A percentile compares a stretch with the other conserved stretches of the same genome.
Conservation (phyloP, 2,329 filamentous ascomycete genomes). For the Cryphonectria parasitica region DNA sequence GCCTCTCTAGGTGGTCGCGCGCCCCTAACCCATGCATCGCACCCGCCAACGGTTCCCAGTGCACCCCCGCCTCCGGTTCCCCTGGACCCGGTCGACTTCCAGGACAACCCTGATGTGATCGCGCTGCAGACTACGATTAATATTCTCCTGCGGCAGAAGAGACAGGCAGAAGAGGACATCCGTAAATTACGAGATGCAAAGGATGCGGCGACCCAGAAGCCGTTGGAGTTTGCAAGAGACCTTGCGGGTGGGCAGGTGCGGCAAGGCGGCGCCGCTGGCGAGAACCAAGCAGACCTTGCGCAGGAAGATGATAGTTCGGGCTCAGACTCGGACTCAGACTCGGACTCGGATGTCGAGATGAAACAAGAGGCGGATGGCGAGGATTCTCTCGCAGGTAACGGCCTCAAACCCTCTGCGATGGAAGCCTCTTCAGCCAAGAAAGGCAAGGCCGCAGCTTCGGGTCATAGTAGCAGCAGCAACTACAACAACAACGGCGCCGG, state of each 20-base stretch:
- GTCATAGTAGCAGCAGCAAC: neutral
- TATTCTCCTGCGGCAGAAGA: conserved; percentile 83
- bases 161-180: conserved; percentile 77
- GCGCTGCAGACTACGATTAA: conserved; percentile 85
- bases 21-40: conserved; percentile 50
- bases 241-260: conserved; percentile 65
- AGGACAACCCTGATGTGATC: conserved; percentile 80
- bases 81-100: conserved; percentile 59
- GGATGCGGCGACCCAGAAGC: conserved; percentile 69
- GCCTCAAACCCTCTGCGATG: conserved; percentile 23
- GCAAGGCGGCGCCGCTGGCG: conserved; percentile 33
- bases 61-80: conserved; percentile 50
- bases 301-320: conserved; percentile 37
- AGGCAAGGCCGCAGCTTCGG: conserved; percentile 29
- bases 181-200: conserved; percentile 71
- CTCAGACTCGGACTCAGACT: conserved; percentile 33
- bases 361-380: conserved; percentile 22
- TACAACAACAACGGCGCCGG: conserved; percentile 9
- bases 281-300: conserved; percentile 14
- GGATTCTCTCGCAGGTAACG: conserved; percentile 12
- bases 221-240: conserved; percentile 72
- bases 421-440: conserved; percentile 20
- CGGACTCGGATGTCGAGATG: conserved; percentile 37
- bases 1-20: conserved; percentile 38
- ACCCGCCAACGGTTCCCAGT: conserved; percentile 42